Evolutionary conservation across 371 early-diverging fungal species (phyloP).

Genomic region (Apophysomyces trapeziformis): DNA sequence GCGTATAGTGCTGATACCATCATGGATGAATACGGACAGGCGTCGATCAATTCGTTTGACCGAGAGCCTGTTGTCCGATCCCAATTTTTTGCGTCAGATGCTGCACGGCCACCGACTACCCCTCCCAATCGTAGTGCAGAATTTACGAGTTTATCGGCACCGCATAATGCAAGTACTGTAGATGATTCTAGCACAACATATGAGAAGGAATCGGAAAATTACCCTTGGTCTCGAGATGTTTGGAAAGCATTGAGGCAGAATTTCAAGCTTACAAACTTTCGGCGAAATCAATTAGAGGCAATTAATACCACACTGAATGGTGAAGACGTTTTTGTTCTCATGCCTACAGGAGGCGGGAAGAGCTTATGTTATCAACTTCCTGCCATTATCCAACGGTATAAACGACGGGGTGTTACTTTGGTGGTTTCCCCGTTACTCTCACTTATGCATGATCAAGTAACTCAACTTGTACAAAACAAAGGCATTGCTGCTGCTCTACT

Average conservation of each 20-base stretch:
- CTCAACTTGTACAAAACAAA: constrained; percentile 71
- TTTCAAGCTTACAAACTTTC: constrained; percentile 86
- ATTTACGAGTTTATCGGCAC: background rate
- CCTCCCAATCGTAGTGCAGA: background rate
- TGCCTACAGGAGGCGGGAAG: constrained; percentile 99
- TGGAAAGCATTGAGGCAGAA: constrained; percentile 67
- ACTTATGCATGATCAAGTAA: constrained; percentile 98
- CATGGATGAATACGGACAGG: background rate
- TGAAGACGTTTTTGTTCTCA: constrained; percentile 96
- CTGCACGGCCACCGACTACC: background rate
- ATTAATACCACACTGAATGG: constrained; percentile 91
- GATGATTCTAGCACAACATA: background rate
- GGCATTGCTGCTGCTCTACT: constrained; percentile 84
- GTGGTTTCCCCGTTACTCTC: constrained; percentile 98
- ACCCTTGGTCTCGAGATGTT: constrained; percentile 86
- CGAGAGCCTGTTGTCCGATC: background rate
- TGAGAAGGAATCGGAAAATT: constrained; percentile 4
- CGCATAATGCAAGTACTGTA: background rate
- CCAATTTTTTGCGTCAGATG: background rate
- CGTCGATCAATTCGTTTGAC: background rate
- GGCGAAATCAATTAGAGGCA: constrained; percentile 93
- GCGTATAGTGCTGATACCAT: background rate
- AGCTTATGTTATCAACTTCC: constrained; percentile 98
- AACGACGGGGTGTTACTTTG: constrained; percentile 82
- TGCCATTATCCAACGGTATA: constrained; percentile 66